Percentiles rank a stretch among this genome's conserved stretches.
phyloP scores from a whole-genome alignment of 2,329 filamentous ascomycete genomes.

The Canariomyces notabilis region DNA sequence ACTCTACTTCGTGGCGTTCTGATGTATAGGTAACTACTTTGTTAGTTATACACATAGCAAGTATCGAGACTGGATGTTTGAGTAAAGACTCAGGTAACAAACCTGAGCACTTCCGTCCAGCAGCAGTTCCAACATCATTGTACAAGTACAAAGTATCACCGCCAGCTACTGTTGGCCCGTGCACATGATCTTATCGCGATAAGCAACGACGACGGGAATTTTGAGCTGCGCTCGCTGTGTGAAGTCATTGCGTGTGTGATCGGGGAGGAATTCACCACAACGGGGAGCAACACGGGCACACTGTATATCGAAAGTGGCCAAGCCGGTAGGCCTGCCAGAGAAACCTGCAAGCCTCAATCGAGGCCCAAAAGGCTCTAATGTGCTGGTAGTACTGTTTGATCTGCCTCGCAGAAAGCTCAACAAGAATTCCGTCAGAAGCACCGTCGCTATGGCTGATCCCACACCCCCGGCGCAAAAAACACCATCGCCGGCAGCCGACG shows the following conservation, averaged over 20 bases:
- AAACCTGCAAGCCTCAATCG: slow-evolving; percentile 3
- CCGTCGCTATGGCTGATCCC: slow-evolving; percentile 26
- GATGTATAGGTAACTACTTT: too few species aligned
- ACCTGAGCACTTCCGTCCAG: too few species aligned
- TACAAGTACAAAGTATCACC: background rate
- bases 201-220: slow-evolving; percentile 8
- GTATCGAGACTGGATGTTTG: too few species aligned
- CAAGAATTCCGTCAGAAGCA: slow-evolving; percentile 5
- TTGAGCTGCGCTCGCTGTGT: slow-evolving; percentile 6
- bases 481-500: slow-evolving; percentile 10
- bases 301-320: slow-evolving; percentile 6
- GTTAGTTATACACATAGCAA: too few species aligned
- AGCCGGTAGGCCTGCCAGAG: slow-evolving; percentile 7
- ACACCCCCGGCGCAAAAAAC: slow-evolving; percentile 14
- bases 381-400: slow-evolving; percentile 16
- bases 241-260: background rate
- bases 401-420: slow-evolving; percentile 10
- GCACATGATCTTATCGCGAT: slow-evolving; percentile 11
- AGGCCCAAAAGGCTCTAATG: slow-evolving; percentile 16
- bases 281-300: background rate
- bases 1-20: too few species aligned
- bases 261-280: background rate
- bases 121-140: background rate
- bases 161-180: background rate
- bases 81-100: too few species aligned